Base-by-base conservation (phyloP, 306 rosid genomes). In the Argentina anserina region DNA sequence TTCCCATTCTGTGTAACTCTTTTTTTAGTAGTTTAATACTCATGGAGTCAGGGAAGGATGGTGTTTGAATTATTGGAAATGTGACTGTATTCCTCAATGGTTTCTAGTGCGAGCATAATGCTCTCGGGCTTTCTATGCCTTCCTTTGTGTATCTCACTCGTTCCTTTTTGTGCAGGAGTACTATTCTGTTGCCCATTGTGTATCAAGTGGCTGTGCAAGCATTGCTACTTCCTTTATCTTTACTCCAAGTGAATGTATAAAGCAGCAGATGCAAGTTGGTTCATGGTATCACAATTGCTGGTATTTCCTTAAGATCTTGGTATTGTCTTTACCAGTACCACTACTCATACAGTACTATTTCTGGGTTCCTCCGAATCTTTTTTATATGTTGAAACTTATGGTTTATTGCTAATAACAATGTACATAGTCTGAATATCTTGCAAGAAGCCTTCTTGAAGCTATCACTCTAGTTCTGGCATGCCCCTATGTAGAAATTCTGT, bases 201-300 rank as follows among this genome's bases (percentile, higher is more conserved):
- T 83, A 67, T 96, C 97, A 52, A 96, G 98, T 60, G 98, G 96
- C 78, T 82, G 91, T 84, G 95, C 98, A 84, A 94, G 98, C 83
- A 45, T 89, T 81, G 97, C 98, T 49, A 94, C 98, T 67, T 94
- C 98, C 76, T 91, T 90, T 81, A 85, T 91, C 81, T 94, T 94
- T 70, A 94, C 98, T 80, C 98, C 98, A 17, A 89, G 98, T 53
- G 98, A 94, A 82, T 92, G 84, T 65, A 84, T 94, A 88, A 94
- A 94, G 86, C 98, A 89, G 89, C 98, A 91, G 90, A 89, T 94
- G 98, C 98, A 94, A 90, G 91, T 94, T 75, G 81, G 95, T 29
- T 79, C 90, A 29, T 92, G 83, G 79, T 94, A 91, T 78, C 83
- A 81, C 70, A 94, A 87, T 86, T 94, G 95, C 89, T 94, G 97